Base-by-base conservation (phyloP, 305 asterid species). In the Caryopteris hybrid region DNA sequence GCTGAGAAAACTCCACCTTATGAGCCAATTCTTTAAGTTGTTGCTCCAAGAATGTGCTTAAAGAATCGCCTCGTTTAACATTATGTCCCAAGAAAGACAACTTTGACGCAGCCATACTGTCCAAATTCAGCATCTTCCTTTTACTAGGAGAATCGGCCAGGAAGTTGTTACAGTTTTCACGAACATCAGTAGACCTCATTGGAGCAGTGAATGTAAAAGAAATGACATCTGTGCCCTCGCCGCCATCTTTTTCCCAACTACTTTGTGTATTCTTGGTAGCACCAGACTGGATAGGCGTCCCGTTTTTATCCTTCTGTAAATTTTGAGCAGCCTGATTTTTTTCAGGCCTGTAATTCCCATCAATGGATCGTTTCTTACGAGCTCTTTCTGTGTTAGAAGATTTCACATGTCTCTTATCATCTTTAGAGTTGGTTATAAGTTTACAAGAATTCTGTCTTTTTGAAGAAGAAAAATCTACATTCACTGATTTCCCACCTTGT, bases 171-270 rank as follows among this genome's bases (percentile, higher is more conserved):
- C 78, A 64, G 62, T 76, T 83, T 59, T 73, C 89, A 52, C 58
- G 58, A 34, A 45, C 72, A 72, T 78, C 91, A 21, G 78, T 75
- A 21, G 76, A 69, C 70, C 76, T 76, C 87, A 94, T 72, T 22
- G 97, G 96, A 79, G 99, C 78, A 66, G 79, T 89, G 83, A 94
- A 94, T 7, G 99, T 89, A 74, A 94, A 94, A 31, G 99, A 94
- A 76, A 94, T 74, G 27, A 89, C 92, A 46, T 89, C 97, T 17
- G 84, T 68, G 74, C 88, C 88, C 38, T 59, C 79, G 72, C 80
- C 82, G 68, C 74, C 66, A n/a, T 84, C 75, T 60, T 79, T 77
- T 22, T 78, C 80, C 85, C 87, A 75, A 51, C 74, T 69, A 68
- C 73, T 77, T 62, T 47, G 77, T 36, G 71, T 66, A n/a, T 82